Conservation (phyloP, 768 basidiomycete species). For the Pilatotrama ljubarskyi region DNA sequence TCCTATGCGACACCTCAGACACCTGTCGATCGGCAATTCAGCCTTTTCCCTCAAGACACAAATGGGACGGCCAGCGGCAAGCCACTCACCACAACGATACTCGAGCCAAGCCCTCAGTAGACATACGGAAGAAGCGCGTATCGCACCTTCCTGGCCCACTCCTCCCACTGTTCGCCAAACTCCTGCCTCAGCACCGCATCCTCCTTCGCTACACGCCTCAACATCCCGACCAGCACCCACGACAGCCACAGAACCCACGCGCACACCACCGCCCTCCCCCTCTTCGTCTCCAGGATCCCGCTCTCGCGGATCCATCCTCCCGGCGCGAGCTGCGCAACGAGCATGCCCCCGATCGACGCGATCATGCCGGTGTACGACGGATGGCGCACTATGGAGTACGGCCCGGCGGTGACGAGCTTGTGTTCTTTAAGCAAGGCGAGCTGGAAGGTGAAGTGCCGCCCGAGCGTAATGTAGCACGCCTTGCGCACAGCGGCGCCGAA, state of each 20-base stretch:
- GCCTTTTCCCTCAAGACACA: no score
- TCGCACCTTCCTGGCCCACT: neutral
- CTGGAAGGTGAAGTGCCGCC: slow-evolving; percentile 24
- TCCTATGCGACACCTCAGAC: no score
- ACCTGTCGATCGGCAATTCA: no score
- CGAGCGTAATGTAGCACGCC: slow-evolving; percentile 31
- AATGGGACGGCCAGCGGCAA: no score
- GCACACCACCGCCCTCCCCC: neutral
- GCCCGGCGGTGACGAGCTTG: slow-evolving; percentile 21
- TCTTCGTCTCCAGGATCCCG: neutral
- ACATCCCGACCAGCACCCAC: neutral
- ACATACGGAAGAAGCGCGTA: slow-evolving; percentile 3
- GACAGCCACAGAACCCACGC: neutral
- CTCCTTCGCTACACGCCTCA: neutral
- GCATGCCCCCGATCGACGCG: neutral
- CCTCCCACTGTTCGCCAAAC: slow-evolving; percentile 10
- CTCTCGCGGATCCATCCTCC: slow-evolving; percentile 5
- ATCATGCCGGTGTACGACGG: slow-evolving; percentile 20
- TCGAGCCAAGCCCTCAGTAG: no score
- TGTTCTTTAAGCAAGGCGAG: slow-evolving; percentile 19
- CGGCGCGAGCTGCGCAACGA: neutral
- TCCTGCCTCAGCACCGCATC: slow-evolving; percentile 10
- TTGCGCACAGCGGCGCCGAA: neutral
- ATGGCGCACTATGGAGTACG: slow-evolving; percentile 25
- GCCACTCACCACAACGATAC: no score